Conservation (phyloP, 192 early-diverging fungal species). For the Gamsiella multidivaricata region DNA sequence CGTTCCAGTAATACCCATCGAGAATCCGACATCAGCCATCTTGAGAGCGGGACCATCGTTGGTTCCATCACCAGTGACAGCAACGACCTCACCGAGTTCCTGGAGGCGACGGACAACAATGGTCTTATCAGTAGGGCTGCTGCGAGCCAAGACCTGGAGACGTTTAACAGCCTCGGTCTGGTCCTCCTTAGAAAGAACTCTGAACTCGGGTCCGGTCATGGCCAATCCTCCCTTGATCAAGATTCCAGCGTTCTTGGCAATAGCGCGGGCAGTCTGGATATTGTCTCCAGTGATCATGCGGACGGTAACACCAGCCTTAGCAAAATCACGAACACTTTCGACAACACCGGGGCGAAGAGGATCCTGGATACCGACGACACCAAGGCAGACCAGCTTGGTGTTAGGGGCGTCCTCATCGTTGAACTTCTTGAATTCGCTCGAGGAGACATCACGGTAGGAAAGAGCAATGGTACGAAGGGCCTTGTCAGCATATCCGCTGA, state of each 20-base stretch:
- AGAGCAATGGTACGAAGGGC: constrained; percentile 83
- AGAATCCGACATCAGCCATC: constrained; percentile 91
- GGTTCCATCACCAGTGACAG: constrained; percentile 89
- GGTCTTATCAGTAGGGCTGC: constrained; percentile 90
- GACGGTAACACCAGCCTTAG: constrained; percentile 86
- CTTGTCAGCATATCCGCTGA: constrained; percentile 69
- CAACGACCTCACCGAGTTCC: constrained; percentile 75
- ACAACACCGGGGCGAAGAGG: constrained; percentile 84
- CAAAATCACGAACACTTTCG: constrained; percentile 81
- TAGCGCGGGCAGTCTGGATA: constrained; percentile 89
- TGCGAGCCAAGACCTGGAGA: constrained; percentile 88
- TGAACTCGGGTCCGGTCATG: constrained; percentile 85
- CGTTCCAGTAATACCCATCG: constrained; percentile 92
- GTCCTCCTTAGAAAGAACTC: constrained; percentile 71
- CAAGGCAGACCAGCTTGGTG: constrained; percentile 68
- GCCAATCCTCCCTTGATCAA: constrained; percentile 78
- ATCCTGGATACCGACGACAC: constrained; percentile 89
- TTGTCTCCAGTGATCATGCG: constrained; percentile 93
- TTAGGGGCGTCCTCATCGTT: constrained; percentile 67
- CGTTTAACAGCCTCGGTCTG: constrained; percentile 73
- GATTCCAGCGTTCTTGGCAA: constrained; percentile 90
- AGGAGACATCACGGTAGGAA: constrained; percentile 69
- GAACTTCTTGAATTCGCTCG: constrained; percentile 58
- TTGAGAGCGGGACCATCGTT: constrained; percentile 91
- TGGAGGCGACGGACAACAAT: constrained; percentile 83